Base-by-base conservation (phyloP, 495 filamentous ascomycete species). In the Penicilliopsis zonata region DNA sequence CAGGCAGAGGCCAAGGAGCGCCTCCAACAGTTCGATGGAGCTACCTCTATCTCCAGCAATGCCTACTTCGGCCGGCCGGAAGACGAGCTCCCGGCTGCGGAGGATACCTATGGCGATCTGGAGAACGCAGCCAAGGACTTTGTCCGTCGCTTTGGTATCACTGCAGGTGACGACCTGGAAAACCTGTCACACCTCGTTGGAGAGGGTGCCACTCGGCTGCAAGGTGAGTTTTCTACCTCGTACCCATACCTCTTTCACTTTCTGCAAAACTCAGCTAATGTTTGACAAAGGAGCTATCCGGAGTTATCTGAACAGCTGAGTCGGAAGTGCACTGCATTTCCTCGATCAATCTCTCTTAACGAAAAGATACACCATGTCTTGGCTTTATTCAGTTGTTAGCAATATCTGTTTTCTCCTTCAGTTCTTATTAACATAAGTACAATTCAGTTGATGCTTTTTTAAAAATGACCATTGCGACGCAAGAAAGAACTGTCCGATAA, bases 91-190 rank as follows among this genome's bases (percentile, higher is more conserved):
- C 52, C 56, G 13, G 58, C 47, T 1, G 76, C 77, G 17, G 80
- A 84, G 20, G 67, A 71, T 38, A 67, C 59, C 0, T 92, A 93
- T 39, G 83, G 86, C 10, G 86, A 93, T 46, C 56, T 98, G 35
- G 90, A 98, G 56, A 65, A 56, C n/a, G 85, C 85, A 0, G 90
- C 90, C 14, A 90, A 82, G 63, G 92, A 98, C 55, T 88, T 96
- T 56, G 74, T 95, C 13, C 71, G 92, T 30, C 82, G 81, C 43
- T 96, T 96, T 47, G 90, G 90, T 3, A 80, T 94, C 39, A 96
- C 88, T 2, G 87, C 88, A 21, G 85, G 82, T 25, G 90, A 96
- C 50, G 90, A 98, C 54, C 51, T 98, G 22, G 92, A 96, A 53
- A 92, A 92, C 50, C 51, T 95, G 39, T 78, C 78, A 3, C 69